Evolutionary conservation across 2,329 filamentous ascomycete species (phyloP).

Genomic region (Exophiala sp.): DNA sequence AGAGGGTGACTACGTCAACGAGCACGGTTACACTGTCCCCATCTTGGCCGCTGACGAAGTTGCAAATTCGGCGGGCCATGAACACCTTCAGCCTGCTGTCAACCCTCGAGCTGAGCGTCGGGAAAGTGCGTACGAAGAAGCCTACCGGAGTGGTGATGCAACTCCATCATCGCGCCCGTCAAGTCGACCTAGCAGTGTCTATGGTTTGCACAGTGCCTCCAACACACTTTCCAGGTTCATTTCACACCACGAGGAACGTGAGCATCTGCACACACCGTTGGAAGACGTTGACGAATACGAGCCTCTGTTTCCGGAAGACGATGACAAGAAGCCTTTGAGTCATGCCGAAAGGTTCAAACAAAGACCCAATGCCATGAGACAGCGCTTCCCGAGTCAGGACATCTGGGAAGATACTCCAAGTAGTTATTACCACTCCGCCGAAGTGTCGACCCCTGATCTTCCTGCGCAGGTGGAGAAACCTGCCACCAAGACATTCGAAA

Average conservation of each 20-base stretch:
- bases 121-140: constrained; percentile 56
- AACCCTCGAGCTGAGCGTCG: constrained; percentile 67
- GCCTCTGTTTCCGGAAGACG: constrained; percentile 81
- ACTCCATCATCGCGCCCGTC: constrained; percentile 56
- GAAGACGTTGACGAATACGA: constrained; percentile 94
- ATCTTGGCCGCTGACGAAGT: constrained; percentile 89
- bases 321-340: constrained; percentile 56
- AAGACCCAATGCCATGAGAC: constrained; percentile 51
- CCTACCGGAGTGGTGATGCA: constrained; percentile 49
- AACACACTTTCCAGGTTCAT: constrained; percentile 48
- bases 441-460: constrained; percentile 76
- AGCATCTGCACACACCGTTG: constrained; percentile 62
- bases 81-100: constrained; percentile 74
- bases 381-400: constrained; percentile 88
- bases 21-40: constrained; percentile 65
- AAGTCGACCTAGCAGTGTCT: constrained; percentile 63
- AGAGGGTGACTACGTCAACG: constrained; percentile 53
- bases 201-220: constrained; percentile 49
- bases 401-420: constrained; percentile 95
- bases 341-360: constrained; percentile 55
- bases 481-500: constrained; percentile 35
- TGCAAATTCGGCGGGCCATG: constrained; percentile 65
- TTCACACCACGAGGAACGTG: constrained; percentile 51
- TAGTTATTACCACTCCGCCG: constrained; percentile 72
- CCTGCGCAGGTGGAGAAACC: constrained; percentile 39